Conservation (phyloP, 1,284 basidiomycete species). For the Malassezia globosa region DNA sequence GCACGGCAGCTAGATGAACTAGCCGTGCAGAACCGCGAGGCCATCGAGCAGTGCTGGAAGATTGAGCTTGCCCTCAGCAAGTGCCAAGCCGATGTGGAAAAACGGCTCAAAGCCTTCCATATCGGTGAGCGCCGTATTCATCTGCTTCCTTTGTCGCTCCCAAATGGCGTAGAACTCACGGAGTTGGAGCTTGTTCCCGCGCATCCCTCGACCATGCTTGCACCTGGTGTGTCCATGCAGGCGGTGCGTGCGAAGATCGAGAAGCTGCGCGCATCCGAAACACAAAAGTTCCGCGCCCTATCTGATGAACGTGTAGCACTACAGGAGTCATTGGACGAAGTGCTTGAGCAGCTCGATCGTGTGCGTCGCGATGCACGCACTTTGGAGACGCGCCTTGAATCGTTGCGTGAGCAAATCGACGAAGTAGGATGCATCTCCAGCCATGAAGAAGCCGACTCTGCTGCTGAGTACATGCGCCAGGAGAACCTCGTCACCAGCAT, state of each 20-base stretch:
- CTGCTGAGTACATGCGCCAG: conserved; percentile 10
- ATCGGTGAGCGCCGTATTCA: conserved; percentile 25
- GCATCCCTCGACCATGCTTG: conserved; percentile 27
- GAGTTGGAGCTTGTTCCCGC: conserved; percentile 24
- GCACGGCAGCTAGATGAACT: conserved; percentile 28
- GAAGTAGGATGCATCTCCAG: background rate
- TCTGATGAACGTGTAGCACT: conserved; percentile 27
- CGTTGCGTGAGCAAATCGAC: conserved; percentile 7
- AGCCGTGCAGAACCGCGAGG: conserved; percentile 26
- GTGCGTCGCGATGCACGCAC: conserved; percentile 20
- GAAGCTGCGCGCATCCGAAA: conserved; percentile 22
- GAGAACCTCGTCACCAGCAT: conserved; percentile 12
- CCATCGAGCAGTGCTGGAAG: conserved; percentile 28
- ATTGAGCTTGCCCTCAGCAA: conserved; percentile 35
- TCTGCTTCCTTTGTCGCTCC: conserved; percentile 28
- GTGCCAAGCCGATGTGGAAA: conserved; percentile 35
- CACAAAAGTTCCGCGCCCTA: conserved; percentile 22
- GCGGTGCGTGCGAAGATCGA: conserved; percentile 26
- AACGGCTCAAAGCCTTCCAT: conserved; percentile 30
- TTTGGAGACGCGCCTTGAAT: conserved; percentile 10
- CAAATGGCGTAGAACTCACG: conserved; percentile 20
- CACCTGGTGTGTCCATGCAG: conserved; percentile 27
- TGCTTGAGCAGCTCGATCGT: conserved; percentile 7
- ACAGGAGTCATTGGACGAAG: conserved; percentile 29
- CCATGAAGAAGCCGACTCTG: conserved; percentile 11